Evolutionary conservation across 1,284 basidiomycete species (phyloP).

Genomic region (Pseudozyma hubeiensis): DNA sequence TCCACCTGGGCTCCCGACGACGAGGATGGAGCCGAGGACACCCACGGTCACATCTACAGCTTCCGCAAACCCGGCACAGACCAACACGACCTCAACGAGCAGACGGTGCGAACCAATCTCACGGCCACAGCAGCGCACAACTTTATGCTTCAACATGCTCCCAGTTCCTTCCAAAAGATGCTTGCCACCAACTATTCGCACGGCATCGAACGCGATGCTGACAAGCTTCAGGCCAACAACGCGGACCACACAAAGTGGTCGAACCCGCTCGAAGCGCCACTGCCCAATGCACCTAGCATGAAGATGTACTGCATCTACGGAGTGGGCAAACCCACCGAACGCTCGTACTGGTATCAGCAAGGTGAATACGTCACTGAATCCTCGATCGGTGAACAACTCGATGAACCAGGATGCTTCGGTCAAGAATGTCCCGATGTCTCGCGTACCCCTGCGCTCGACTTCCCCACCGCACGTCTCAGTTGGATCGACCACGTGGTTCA

Average conservation of each 20-base stretch:
- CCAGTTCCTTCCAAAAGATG: conserved; percentile 86
- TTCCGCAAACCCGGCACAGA: conserved; percentile 74
- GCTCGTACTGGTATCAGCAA: conserved; percentile 68
- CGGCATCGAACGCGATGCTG: conserved; percentile 83
- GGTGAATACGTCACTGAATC: conserved; percentile 49
- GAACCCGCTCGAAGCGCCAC: conserved; percentile 87
- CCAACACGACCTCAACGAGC: conserved; percentile 42
- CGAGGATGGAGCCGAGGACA: conserved; percentile 42
- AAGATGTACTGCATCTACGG: conserved; percentile 95
- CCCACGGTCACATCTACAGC: conserved; percentile 81
- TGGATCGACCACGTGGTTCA: conserved; percentile 56
- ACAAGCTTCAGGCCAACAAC: conserved; percentile 64
- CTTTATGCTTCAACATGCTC: conserved; percentile 88
- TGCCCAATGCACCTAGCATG: conserved; percentile 90
- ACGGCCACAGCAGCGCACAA: conserved; percentile 80
- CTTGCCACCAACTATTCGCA: conserved; percentile 89
- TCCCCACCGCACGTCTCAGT: conserved; percentile 54
- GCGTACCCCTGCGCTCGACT: conserved; percentile 47
- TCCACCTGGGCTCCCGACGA: conserved; percentile 66
- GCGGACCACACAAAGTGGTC: conserved; percentile 75
- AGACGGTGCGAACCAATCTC: conserved; percentile 70
- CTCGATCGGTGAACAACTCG: conserved; percentile 41
- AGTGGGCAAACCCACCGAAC: conserved; percentile 95
- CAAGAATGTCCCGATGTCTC: conserved; percentile 50
- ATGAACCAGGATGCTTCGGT: conserved; percentile 31